Conservation (phyloP, 352 stramenopile species). For the Phytophthora constricta region DNA sequence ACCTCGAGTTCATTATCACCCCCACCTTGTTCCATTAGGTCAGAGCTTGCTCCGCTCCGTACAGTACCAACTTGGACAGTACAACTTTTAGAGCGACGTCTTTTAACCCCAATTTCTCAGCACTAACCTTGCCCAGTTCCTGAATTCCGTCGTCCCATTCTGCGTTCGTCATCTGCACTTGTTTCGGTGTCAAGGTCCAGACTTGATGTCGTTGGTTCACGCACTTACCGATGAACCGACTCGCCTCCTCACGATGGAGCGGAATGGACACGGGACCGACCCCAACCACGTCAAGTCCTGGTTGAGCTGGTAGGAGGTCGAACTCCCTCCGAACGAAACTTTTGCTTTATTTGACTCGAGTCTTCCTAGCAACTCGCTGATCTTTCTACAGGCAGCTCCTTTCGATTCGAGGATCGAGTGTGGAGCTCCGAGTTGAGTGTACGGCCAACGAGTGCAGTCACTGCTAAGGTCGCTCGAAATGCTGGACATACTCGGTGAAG, state of each 20-base stretch:
- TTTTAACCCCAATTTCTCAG: constrained; percentile 8
- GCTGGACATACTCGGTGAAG: not conserved
- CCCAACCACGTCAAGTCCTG: not conserved
- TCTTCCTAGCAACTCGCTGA: not conserved
- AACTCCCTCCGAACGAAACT: not conserved
- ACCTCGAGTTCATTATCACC: not conserved
- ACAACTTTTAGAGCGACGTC: not conserved
- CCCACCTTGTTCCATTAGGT: not conserved
- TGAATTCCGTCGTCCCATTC: constrained; percentile 7
- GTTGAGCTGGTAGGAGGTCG: not conserved
- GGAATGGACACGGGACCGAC: not conserved
- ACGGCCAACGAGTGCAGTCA: no score
- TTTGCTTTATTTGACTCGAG: not conserved
- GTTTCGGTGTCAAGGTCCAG: constrained; percentile 5
- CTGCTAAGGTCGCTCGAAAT: not conserved
- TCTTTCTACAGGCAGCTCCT: not conserved
- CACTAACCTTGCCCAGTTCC: not conserved
- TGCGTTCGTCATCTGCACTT: constrained; percentile 17
- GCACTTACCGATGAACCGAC: no score
- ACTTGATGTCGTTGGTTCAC: not conserved
- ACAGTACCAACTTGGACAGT: constrained; percentile 9
- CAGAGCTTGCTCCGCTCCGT: not conserved
- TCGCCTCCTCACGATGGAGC: no score
- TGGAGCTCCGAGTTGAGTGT: not conserved
- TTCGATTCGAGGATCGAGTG: not conserved